Percentiles rank a stretch among this genome's conserved stretches.
Conservation (phyloP, 208 protist species). For the Acanthamoeba lenticulata region DNA sequence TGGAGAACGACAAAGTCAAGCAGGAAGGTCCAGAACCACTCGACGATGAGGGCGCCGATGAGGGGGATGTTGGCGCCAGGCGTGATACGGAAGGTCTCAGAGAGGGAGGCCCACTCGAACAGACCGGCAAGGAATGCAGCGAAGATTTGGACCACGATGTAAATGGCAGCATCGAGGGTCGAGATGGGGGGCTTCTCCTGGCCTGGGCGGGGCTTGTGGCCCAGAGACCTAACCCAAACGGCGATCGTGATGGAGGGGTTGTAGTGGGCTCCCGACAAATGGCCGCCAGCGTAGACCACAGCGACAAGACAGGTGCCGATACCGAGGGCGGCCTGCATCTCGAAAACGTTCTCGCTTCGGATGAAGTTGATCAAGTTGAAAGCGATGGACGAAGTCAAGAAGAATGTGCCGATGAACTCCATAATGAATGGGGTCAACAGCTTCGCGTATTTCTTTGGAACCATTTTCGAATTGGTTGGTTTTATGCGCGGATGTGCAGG, state of each 20-base stretch:
- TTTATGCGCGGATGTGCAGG: not conserved
- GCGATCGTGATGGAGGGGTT: conserved; percentile 55
- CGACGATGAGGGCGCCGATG: conserved; percentile 1
- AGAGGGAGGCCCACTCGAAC: not conserved
- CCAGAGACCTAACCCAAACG: conserved; percentile 37
- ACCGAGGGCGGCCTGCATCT: conserved; percentile 46
- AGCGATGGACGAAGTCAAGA: conserved; percentile 26
- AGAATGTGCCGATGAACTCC: conserved; percentile 67
- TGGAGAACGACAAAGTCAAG: conserved; percentile 59
- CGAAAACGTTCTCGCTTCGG: conserved; percentile 48
- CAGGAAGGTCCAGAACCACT: conserved; percentile 65
- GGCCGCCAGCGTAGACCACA: conserved; percentile 38
- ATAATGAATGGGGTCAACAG: conserved; percentile 43
- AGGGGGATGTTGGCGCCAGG: not conserved
- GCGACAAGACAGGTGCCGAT: conserved; percentile 27
- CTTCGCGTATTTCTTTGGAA: conserved; percentile 4
- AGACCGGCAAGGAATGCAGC: conserved; percentile 24
- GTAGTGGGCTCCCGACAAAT: conserved; percentile 52
- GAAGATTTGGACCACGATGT: conserved; percentile 58
- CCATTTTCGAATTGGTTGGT: not conserved
- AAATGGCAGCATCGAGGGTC: conserved; percentile 41
- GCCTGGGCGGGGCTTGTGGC: not conserved
- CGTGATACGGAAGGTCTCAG: conserved; percentile 48
- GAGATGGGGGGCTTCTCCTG: conserved; percentile 54
- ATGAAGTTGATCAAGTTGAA: conserved; percentile 47